A percentile compares a stretch with the other conserved stretches of the same genome.
Conservation (phyloP, 1,284 basidiomycete genomes). For the Sutorius eximius region DNA sequence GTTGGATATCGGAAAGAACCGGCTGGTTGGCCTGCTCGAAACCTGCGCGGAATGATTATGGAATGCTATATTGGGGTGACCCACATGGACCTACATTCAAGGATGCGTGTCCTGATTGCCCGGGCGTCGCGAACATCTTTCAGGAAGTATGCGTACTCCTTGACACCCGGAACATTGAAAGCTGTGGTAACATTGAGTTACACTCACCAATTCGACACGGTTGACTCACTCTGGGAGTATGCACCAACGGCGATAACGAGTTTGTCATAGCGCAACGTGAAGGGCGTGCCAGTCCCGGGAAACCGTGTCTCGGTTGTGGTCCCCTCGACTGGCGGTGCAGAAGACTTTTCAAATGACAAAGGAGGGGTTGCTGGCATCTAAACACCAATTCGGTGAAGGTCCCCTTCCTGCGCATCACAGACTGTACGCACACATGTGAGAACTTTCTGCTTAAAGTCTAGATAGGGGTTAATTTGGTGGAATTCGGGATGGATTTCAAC, state of each 20-base stretch:
- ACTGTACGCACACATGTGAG: conserved; percentile 54
- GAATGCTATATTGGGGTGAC: neutral
- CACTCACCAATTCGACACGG: neutral
- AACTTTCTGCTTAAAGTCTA: conserved; percentile 64
- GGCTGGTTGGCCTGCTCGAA: conserved; percentile 83
- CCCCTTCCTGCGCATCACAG: neutral
- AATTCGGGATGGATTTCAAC: conserved; percentile 3
- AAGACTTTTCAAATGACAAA: conserved; percentile 31
- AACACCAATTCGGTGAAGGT: neutral
- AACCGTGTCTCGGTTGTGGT: conserved; percentile 13
- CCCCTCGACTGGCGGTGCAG: conserved; percentile 9
- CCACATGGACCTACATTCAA: conserved; percentile 55
- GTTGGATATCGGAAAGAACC: conserved; percentile 61
- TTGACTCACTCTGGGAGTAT: conserved; percentile 72
- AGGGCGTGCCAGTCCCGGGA: conserved; percentile 26
- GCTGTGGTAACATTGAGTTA: conserved; percentile 39
- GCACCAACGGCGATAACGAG: conserved; percentile 83
- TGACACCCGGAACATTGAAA: conserved; percentile 66
- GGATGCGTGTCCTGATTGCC: conserved; percentile 72
- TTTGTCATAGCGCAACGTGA: conserved; percentile 72
- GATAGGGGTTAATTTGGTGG: conserved; percentile 12
- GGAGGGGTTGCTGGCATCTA: conserved; percentile 61
- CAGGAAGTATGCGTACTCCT: conserved; percentile 78
- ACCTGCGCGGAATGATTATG: conserved; percentile 36
- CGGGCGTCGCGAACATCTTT: conserved; percentile 83